Base-by-base conservation (phyloP, 495 filamentous ascomycete genomes). In the Arthonia radiata region DNA sequence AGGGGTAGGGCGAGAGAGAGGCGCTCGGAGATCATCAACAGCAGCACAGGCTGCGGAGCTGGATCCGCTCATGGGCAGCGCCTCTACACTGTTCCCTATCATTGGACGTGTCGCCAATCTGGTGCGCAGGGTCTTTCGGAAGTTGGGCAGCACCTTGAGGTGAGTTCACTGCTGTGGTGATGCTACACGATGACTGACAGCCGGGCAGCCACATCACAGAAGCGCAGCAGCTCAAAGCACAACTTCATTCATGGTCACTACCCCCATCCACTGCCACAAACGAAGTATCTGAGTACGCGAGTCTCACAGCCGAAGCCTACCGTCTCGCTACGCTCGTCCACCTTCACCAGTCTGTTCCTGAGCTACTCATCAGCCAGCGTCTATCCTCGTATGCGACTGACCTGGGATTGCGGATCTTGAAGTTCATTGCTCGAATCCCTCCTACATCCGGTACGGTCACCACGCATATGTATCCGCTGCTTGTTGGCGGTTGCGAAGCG, bases 21-120 rank as follows among this genome's bases (percentile, higher is more conserved):
- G n/a, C n/a, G n/a, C n/a, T n/a, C n/a, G n/a, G n/a, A n/a, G n/a
- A n/a, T n/a, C n/a, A n/a, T n/a, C n/a, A n/a, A n/a, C n/a, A n/a
- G 31, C 24, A 28, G 45, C 28, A 35, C 50, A 39, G 28, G 47
- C 22, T 35, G 47, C 38, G 11, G 57, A 71, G 27, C 59, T 82
- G 14, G 75, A 82, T 43, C 73, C 74, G 17, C 47, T 80, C 11
- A 67, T 82, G 65, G 75, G 75, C 4, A 73, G 67, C 37, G 74
- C 74, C 13, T 49, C 53, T 9, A 71, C 64, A 0, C 57, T 82
- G 0, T 82, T 79, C 38, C 75, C 75, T 1, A 47, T 78, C 2
- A 75, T 82, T 30, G 64, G 72, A 4, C 56, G 59, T 12, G 71
- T 70, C 10, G 73, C 70, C 4, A 64, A 64, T 29, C 51, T 82